phyloP scores from a whole-genome alignment of 805 yeast genomes.

The Yarrowia keelungensis region DNA sequence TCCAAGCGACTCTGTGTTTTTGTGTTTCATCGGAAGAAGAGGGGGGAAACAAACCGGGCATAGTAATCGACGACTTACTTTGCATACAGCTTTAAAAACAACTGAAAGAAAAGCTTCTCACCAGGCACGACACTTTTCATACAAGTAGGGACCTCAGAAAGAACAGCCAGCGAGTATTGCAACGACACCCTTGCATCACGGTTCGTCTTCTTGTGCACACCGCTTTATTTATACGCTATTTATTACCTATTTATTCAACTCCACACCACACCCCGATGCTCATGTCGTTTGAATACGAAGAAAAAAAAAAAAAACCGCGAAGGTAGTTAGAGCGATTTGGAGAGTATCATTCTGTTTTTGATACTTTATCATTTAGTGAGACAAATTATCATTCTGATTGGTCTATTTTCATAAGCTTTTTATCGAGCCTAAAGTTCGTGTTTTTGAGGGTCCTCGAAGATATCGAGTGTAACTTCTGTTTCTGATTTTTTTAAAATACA shows the following conservation, averaged over 20 bases:
- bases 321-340: not conserved
- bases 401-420: not conserved
- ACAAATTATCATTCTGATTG: not conserved
- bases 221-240: conserved; percentile 36
- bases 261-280: conserved; percentile 27
- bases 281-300: conserved; percentile 39
- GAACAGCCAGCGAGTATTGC: not conserved
- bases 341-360: not conserved
- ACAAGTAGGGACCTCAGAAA: too few relatives aligned
- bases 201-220: not conserved
- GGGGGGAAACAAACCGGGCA: conserved; percentile 39
- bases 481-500: too few relatives aligned
- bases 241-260: conserved; percentile 34
- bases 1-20: conserved; percentile 27
- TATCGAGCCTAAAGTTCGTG: not conserved
- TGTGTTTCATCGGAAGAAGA: conserved; percentile 39
- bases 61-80: not conserved
- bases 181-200: not conserved
- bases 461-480: too few relatives aligned
- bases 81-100: not conserved
- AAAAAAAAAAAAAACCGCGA: too few relatives aligned
- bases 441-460: not conserved
- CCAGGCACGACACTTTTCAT: too few relatives aligned
- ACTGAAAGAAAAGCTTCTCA: too few relatives aligned
- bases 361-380: too few relatives aligned